A percentile compares a stretch with the other conserved stretches of the same genome.
phyloP scores from a whole-genome alignment of 2,329 filamentous ascomycete genomes.

The Alternaria ethzedia region DNA sequence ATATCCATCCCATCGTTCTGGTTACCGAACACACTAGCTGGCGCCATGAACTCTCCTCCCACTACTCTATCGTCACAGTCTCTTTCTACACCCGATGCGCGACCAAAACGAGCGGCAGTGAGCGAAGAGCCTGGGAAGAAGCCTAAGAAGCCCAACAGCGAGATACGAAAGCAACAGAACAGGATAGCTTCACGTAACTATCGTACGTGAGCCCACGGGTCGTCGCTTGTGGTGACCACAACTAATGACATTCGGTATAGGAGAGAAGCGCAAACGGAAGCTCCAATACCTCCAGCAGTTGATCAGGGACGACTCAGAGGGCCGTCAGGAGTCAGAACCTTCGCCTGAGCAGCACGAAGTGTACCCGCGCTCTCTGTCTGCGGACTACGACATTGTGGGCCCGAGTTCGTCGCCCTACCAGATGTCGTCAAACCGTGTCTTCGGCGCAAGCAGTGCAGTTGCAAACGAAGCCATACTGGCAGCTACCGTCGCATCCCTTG shows the following conservation, averaged over 20 bases:
- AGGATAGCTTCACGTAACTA: conserved; percentile 48
- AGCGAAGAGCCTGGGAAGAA: conserved; percentile 24
- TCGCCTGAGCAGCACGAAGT: conserved; percentile 21
- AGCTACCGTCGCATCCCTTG: conserved; percentile 16
- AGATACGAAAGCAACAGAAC: conserved; percentile 47
- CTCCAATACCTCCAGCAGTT: conserved; percentile 45
- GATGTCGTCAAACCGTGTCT: conserved; percentile 17
- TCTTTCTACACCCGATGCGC: conserved; percentile 12
- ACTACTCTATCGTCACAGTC: conserved; percentile 13
- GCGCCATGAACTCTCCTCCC: conserved; percentile 27
- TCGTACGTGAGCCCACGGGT: conserved; percentile 24
- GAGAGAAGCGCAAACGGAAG: conserved; percentile 48
- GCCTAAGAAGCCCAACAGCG: conserved; percentile 45
- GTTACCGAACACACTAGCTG: conserved; percentile 20
- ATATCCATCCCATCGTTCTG: conserved; percentile 9
- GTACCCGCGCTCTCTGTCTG: conserved; percentile 24
- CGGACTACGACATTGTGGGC: conserved; percentile 18
- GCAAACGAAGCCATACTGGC: conserved; percentile 14
- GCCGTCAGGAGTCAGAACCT: conserved; percentile 18
- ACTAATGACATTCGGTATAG: conserved; percentile 24
- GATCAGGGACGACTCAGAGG: conserved; percentile 30
- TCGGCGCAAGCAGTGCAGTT: conserved; percentile 13
- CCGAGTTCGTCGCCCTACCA: conserved; percentile 10
- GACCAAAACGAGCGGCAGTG: conserved; percentile 10
- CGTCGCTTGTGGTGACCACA: background rate